Conservation (phyloP, 306 rosid genomes). For the Trifolium pratense region DNA sequence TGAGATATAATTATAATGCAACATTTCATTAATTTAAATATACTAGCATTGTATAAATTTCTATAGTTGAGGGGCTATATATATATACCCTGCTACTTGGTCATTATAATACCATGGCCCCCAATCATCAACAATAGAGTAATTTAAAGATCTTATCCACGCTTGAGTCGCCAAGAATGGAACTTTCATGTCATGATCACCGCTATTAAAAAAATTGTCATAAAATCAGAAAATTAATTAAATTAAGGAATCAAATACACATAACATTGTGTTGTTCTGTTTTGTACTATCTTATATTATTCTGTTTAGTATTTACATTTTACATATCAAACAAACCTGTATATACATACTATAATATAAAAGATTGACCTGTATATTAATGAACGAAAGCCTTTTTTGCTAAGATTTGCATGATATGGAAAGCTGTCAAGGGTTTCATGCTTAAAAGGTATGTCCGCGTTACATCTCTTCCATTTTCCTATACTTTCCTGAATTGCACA, state of each 20-base stretch:
- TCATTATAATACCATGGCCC: conserved; percentile 53
- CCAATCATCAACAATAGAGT: conserved; percentile 63
- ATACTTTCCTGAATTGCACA: conserved; percentile 46
- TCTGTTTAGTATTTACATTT: too few species aligned
- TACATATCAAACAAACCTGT: too few species aligned
- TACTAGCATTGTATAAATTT: background rate
- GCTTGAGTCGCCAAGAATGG: conserved; percentile 57
- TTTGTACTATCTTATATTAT: too few species aligned
- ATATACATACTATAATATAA: too few species aligned
- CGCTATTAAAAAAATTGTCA: conserved; percentile 36
- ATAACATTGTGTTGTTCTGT: too few species aligned
- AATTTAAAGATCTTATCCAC: conserved; percentile 61
- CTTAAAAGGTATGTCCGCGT: background rate
- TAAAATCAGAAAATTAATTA: background rate
- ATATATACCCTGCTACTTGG: conserved; percentile 58
- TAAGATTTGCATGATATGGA: conserved; percentile 52
- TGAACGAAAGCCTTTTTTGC: conserved; percentile 56
- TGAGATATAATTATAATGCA: background rate
- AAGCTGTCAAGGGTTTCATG: conserved; percentile 2
- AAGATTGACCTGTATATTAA: conserved; percentile 53
- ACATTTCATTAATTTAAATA: too few species aligned
- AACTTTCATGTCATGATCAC: conserved; percentile 55
- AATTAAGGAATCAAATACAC: too few species aligned
- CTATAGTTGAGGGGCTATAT: background rate
- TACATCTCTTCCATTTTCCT: conserved; percentile 57